Percentiles rank a stretch among this genome's conserved stretches.
These are phyloP conservation scores for Alternaria triticimaculans DNA, from an alignment of 2,329 filamentous ascomycete species.

Conservation along the genomic window DNA sequence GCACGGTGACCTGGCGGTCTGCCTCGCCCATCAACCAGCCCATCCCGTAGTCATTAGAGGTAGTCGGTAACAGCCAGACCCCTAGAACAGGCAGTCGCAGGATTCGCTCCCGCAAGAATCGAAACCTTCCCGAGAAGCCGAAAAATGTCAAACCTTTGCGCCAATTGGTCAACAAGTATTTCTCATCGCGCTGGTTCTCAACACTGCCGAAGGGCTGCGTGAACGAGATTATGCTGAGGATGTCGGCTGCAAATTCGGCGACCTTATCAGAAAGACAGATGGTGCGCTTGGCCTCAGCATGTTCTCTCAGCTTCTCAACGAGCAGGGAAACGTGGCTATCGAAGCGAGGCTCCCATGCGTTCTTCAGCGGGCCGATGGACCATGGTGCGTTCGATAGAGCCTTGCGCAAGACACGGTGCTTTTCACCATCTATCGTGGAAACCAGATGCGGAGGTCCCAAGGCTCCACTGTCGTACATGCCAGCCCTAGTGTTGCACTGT, in stretches of 20 bases:
- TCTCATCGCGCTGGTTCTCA: slow-evolving; percentile 49
- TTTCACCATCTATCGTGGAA: slow-evolving; percentile 41
- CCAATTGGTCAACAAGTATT: slow-evolving; percentile 46
- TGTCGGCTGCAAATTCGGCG: slow-evolving; percentile 52
- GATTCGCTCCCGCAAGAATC: slow-evolving; percentile 45
- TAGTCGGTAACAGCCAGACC: slow-evolving; percentile 40
- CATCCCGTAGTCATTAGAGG: slow-evolving; percentile 41
- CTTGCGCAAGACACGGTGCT: slow-evolving; percentile 46
- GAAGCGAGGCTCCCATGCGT: slow-evolving; percentile 48
- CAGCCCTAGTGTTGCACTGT: slow-evolving; percentile 45
- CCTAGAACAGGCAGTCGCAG: slow-evolving; percentile 34
- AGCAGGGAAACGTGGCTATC: slow-evolving; percentile 48
- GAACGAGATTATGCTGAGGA: slow-evolving; percentile 52
- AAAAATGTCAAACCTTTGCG: slow-evolving; percentile 49
- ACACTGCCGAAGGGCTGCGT: slow-evolving; percentile 50
- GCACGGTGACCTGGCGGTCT: slow-evolving; percentile 38
- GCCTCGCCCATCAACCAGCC: slow-evolving; percentile 50
- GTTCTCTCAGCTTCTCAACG: slow-evolving; percentile 40
- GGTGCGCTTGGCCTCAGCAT: slow-evolving; percentile 23
- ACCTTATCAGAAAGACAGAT: slow-evolving; percentile 49
- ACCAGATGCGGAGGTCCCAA: slow-evolving; percentile 48
- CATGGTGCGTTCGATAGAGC: slow-evolving; percentile 48
- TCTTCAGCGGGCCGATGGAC: slow-evolving; percentile 50
- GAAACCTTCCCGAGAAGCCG: slow-evolving; percentile 45
- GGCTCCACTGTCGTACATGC: slow-evolving; percentile 45